Evolutionary conservation across 202 grass and related monocot genomes (phyloP).

Genomic region (Panicum virgatum): DNA sequence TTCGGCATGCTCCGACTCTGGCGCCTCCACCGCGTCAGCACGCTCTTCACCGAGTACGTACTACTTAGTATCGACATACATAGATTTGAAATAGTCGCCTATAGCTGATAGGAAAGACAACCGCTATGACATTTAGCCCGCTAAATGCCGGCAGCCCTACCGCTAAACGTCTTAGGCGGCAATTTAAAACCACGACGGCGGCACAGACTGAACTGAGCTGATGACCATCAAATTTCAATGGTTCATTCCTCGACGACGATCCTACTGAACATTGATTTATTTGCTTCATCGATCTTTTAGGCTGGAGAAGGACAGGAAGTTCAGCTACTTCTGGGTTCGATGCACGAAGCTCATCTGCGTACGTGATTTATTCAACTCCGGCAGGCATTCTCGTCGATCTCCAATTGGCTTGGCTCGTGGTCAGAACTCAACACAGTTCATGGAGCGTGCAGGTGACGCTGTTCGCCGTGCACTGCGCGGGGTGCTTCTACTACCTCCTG

Average conservation of each 20-base stretch:
- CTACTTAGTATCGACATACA: too few species aligned
- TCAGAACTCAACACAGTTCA: too few species aligned
- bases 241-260: not conserved
- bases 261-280: not conserved
- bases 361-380: constrained; percentile 2
- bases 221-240: not conserved
- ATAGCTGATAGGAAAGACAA: too few species aligned
- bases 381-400: not conserved
- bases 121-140: too few species aligned
- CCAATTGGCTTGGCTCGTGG: not conserved
- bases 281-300: not conserved
- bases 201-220: too few species aligned
- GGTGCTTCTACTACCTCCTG: constrained; percentile 88
- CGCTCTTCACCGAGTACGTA: constrained; percentile 56
- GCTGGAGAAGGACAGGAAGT: constrained; percentile 73
- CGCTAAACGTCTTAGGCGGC: too few species aligned
- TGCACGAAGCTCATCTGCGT: constrained; percentile 62
- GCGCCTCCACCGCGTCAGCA: constrained; percentile 75
- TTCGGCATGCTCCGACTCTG: constrained; percentile 87
- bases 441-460: constrained; percentile 46
- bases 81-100: too few species aligned
- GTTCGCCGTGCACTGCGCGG: constrained; percentile 80
- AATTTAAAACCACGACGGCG: too few species aligned
- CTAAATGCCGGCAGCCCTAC: too few species aligned
- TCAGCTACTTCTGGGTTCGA: constrained; percentile 87